Base-by-base conservation (phyloP, 176 grass and related monocot genomes). In the Tillandsia leiboldiana region DNA sequence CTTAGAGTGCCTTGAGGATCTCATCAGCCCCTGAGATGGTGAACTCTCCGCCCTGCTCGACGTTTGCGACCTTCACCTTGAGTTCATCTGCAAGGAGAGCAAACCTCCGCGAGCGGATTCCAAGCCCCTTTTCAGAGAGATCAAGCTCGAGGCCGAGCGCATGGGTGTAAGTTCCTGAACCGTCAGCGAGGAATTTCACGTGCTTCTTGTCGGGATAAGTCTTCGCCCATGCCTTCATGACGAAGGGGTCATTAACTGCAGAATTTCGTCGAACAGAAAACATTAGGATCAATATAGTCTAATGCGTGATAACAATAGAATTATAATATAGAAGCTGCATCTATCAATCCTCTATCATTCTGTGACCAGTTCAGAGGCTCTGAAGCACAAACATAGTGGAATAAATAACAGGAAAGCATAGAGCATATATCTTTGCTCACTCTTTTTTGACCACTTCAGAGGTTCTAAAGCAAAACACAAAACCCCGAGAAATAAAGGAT, bases 161-260 rank as follows among this genome's bases (percentile, higher is more conserved):
- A 49, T 87, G 79, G 47, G 93, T 92, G 84, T 97, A 97, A 13
- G 59, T 53, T 20, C 79, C 93, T 3, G 83, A 74, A 65, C 94
- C 94, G 67, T 97, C 94, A 75, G 94, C 94, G 50, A 99, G 82
- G 77, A 99, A 99, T 54, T 99, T 99, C 53, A 93, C 86, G 11
- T 90, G 51, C 67, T 93, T 99, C 82, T 88, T 99, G 14, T 99
- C 94, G 24, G 89, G 80, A 82, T 88, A 91, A 67, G 87, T 65
- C 73, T 96, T 96, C 65, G 91, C 73, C 87, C 91, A 91, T 65
- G 84, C 87, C 82, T 87, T 91, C 84, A 91, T 96, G 76, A 96
- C 91, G 73, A 91, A 96, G 59, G 78, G 84, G 49, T 96, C 91
- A 10, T 96, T 96, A 52, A 96, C 91, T 96, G 79, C 79, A 70